phyloP scores from a whole-genome alignment of 257 asterid genomes.

The Solanum ossicruentum region DNA sequence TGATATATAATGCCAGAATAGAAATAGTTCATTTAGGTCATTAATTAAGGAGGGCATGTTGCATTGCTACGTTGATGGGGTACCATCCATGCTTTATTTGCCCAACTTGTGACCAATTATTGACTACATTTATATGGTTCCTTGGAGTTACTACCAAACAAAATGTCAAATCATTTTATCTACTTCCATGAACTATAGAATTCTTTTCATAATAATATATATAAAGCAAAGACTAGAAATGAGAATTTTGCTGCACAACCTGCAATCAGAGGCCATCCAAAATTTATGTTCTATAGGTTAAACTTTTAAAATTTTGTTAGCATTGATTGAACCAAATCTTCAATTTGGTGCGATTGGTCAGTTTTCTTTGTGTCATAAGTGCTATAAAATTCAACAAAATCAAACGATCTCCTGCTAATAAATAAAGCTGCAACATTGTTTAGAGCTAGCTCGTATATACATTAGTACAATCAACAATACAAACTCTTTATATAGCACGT shows the following conservation, averaged over 20 bases:
- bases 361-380: too few relatives aligned
- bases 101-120: background rate
- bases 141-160: background rate
- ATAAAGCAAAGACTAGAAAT: background rate
- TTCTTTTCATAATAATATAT: background rate
- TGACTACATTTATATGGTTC: background rate
- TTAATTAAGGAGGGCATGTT: background rate
- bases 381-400: too few relatives aligned
- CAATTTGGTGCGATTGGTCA: too few relatives aligned
- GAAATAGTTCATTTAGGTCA: background rate
- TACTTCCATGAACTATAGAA: background rate
- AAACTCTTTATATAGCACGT: too few relatives aligned
- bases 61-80: background rate
- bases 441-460: too few relatives aligned
- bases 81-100: background rate
- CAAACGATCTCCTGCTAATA: too few relatives aligned
- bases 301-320: background rate
- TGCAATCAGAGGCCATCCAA: background rate
- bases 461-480: too few relatives aligned
- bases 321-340: background rate
- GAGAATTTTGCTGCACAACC: background rate
- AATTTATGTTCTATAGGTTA: background rate
- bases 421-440: too few relatives aligned
- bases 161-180: background rate
- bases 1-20: background rate